phyloP scores from a whole-genome alignment of 1,139 yeast genomes.

The Zygotorulaspora mrakii region DNA sequence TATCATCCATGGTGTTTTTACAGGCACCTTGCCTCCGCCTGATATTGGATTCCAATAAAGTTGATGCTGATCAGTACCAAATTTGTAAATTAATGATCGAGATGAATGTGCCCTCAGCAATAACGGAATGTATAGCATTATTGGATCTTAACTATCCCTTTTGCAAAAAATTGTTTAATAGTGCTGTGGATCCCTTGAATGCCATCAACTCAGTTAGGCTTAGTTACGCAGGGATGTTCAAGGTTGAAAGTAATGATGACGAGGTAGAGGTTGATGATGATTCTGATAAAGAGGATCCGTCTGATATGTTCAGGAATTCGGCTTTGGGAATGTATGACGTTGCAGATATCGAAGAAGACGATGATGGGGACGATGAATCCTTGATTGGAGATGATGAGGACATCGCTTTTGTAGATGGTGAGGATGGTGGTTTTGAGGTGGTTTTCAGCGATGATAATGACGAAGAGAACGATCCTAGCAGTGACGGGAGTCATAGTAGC shows the following conservation, averaged over 20 bases:
- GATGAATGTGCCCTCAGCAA: conserved; percentile 54
- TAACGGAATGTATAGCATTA: conserved; percentile 56
- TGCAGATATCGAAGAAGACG: conserved; percentile 68
- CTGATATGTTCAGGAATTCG: conserved; percentile 80
- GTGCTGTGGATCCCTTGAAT: conserved; percentile 58
- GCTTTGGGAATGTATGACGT: conserved; percentile 93
- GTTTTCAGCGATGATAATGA: conserved; percentile 42
- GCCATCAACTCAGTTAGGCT: conserved; percentile 59
- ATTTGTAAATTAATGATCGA: conserved; percentile 65
- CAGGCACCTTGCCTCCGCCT: conserved; percentile 60
- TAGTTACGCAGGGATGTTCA: conserved; percentile 56
- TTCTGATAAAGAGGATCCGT: conserved; percentile 65
- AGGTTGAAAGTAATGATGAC: conserved; percentile 54
- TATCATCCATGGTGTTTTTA: conserved; percentile 38
- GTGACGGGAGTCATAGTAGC: conserved; percentile 20
- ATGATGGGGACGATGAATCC: conserved; percentile 45
- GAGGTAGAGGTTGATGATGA: conserved; percentile 65
- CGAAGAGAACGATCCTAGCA: conserved; percentile 27
- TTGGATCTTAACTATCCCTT: conserved; percentile 71
- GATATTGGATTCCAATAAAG: conserved; percentile 51
- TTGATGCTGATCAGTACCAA: conserved; percentile 55
- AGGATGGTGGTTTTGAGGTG: conserved; percentile 41
- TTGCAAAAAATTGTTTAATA: conserved; percentile 54
- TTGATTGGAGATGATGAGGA: conserved; percentile 40
- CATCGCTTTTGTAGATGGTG: conserved; percentile 40